Evolutionary conservation across 257 asterid genomes (phyloP).

Genomic region (Solanum bulbocastanum): DNA sequence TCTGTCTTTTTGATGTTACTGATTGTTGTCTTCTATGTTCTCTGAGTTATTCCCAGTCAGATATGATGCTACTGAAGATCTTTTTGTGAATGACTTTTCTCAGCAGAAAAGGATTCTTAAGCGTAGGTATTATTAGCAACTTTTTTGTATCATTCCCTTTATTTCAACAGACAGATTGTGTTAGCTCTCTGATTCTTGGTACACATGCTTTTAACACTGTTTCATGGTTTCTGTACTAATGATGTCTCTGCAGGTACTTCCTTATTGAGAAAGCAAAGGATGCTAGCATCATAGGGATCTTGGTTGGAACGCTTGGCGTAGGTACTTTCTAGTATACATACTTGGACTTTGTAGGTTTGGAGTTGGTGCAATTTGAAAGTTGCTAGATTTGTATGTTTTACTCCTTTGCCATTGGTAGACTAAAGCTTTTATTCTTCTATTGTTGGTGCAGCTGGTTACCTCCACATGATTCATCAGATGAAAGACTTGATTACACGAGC

Average conservation of each 20-base stretch:
- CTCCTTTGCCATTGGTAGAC: neutral
- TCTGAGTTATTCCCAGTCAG: constrained; percentile 59
- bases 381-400: neutral
- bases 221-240: neutral
- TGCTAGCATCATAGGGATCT: constrained; percentile 87
- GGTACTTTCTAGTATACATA: constrained; percentile 30
- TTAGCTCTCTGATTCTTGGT: neutral
- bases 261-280: constrained; percentile 95
- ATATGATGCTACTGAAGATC: constrained; percentile 60
- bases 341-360: neutral
- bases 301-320: constrained; percentile 98
- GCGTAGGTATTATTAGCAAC: constrained; percentile 55
- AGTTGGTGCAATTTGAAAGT: neutral
- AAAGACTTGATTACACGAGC: constrained; percentile 65
- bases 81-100: constrained; percentile 51
- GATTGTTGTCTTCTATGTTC: constrained; percentile 11
- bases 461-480: constrained; percentile 81
- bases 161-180: neutral
- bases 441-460: constrained; percentile 77
- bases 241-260: constrained; percentile 54
- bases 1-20: neutral
- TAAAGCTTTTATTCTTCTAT: neutral
- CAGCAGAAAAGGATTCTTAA: constrained; percentile 58
- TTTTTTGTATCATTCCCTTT: neutral
- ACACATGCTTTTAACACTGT: neutral